Evolutionary conservation across 129 eudicot genomes (phyloP).

Genomic region (Arctium lappa): DNA sequence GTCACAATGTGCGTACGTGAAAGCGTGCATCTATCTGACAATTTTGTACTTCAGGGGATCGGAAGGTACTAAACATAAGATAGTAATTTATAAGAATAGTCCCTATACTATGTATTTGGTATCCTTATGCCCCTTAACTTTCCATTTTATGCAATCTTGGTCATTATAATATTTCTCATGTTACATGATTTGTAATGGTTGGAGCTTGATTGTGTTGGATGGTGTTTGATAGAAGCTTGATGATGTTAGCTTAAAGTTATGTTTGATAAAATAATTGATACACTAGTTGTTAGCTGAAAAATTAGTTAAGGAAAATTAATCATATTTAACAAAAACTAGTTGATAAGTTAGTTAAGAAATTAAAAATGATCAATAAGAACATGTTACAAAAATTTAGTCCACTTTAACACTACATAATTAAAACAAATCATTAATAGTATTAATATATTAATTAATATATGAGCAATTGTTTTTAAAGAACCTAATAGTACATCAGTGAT

Average conservation of each 20-base stretch:
- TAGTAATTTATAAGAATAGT: background rate
- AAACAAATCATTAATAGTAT: background rate
- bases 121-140: background rate
- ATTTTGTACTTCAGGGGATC: constrained; percentile 17
- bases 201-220: too few species aligned
- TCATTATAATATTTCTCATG: background rate
- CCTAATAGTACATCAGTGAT: too few species aligned
- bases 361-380: too few species aligned
- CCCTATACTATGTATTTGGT: background rate
- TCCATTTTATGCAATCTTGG: background rate
- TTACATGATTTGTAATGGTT: too few species aligned
- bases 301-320: too few species aligned
- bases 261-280: too few species aligned
- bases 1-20: constrained; percentile 1
- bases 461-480: background rate
- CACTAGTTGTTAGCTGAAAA: too few species aligned
- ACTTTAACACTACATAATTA: too few species aligned
- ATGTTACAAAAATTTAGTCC: background rate
- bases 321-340: too few species aligned
- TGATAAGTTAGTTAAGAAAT: background rate
- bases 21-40: constrained; percentile 27
- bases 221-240: background rate
- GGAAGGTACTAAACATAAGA: background rate
- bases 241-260: background rate
- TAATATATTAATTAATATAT: too few species aligned